phyloP scores from a whole-genome alignment of 2,329 filamentous ascomycete genomes.

The Amphichorda felina region DNA sequence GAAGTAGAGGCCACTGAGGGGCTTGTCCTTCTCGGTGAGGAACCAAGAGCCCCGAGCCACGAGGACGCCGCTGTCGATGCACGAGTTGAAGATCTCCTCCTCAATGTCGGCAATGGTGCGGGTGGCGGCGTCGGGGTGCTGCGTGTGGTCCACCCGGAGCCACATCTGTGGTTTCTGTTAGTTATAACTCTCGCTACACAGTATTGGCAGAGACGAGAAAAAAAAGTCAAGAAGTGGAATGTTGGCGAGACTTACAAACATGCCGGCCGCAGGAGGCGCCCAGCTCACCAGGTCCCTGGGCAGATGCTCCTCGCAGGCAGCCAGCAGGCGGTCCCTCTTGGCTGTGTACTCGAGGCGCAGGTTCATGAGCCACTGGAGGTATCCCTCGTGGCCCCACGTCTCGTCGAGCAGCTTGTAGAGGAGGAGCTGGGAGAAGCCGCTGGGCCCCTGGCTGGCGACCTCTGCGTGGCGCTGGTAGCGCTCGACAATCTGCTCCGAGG shows the following conservation, averaged over 20 bases:
- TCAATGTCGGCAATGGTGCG: conserved; percentile 58
- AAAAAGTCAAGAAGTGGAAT: conserved; percentile 1
- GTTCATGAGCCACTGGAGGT: conserved; percentile 79
- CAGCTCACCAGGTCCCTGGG: conserved; percentile 67
- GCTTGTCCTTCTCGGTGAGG: conserved; percentile 55
- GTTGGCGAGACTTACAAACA: conserved; percentile 62
- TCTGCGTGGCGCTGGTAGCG: conserved; percentile 75
- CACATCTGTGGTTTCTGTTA: conserved; percentile 41
- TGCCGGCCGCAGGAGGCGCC: conserved; percentile 72
- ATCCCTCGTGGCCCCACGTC: conserved; percentile 86
- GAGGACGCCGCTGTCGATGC: conserved; percentile 67
- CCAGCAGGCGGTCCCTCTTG: conserved; percentile 64
- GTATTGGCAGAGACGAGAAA: too few species aligned
- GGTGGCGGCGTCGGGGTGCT: conserved; percentile 47
- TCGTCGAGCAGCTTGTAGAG: conserved; percentile 87
- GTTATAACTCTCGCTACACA: background rate
- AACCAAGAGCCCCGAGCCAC: conserved; percentile 88
- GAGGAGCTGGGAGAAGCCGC: conserved; percentile 72
- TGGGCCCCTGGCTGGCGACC: conserved; percentile 72
- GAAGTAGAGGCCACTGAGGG: conserved; percentile 64
- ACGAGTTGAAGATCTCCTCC: conserved; percentile 71
- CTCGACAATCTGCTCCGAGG: conserved; percentile 72
- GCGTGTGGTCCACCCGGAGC: conserved; percentile 55
- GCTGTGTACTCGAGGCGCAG: conserved; percentile 71
- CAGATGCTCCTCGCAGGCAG: conserved; percentile 68